Evolutionary conservation across 169 alveolate genomes (phyloP).

Genomic region (Eimeria falciformis): DNA sequence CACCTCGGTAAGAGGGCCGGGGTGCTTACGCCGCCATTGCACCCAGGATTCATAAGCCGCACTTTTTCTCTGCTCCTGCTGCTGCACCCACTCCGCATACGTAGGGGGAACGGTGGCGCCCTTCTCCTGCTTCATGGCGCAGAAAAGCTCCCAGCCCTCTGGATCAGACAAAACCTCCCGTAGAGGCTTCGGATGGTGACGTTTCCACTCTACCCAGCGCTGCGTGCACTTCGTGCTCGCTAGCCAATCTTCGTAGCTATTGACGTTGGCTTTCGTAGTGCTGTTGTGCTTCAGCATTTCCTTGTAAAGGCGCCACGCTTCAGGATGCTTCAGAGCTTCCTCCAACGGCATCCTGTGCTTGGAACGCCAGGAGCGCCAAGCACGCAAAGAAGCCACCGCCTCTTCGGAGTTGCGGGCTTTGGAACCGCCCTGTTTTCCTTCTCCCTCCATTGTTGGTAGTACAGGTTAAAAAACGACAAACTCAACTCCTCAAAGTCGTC

Average conservation of each 20-base stretch:
- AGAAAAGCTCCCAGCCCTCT: constrained; percentile 72
- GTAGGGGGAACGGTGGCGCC: constrained; percentile 68
- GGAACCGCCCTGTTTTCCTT: constrained; percentile 30
- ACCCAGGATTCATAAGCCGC: constrained; percentile 61
- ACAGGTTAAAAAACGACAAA: background rate
- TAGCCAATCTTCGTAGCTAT: constrained; percentile 67
- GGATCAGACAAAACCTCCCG: constrained; percentile 72
- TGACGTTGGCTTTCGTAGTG: constrained; percentile 5
- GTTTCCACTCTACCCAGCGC: constrained; percentile 72
- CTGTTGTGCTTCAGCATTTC: constrained; percentile 66
- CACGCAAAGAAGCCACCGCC: constrained; percentile 60
- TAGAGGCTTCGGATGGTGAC: constrained; percentile 57
- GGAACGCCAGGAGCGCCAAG: constrained; percentile 75
- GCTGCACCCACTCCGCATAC: constrained; percentile 71
- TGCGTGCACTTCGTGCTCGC: constrained; percentile 50
- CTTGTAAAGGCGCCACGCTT: constrained; percentile 66
- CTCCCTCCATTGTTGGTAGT: constrained; percentile 51
- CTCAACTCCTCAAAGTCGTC: background rate
- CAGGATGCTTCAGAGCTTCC: constrained; percentile 72
- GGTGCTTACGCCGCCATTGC: constrained; percentile 71
- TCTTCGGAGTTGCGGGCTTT: constrained; percentile 62
- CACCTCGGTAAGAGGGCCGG: constrained; percentile 70
- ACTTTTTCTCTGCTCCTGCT: constrained; percentile 54
- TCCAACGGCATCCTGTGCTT: constrained; percentile 68
- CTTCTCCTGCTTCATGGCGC: constrained; percentile 70